Base-by-base conservation (phyloP, 257 asterid species). In the Craterostigma plantagineum region DNA sequence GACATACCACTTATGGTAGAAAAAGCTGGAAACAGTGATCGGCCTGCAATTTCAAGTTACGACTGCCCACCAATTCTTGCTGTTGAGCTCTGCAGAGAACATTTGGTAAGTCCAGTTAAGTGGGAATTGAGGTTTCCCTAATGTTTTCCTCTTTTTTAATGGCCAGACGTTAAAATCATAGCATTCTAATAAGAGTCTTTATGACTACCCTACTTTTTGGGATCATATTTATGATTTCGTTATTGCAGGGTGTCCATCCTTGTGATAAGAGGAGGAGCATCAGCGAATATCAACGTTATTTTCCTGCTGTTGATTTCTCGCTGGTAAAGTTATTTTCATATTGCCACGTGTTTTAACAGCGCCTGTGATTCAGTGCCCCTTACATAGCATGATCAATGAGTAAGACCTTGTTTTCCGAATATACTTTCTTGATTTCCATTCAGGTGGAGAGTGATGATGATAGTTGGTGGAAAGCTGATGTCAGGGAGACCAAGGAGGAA, bases 381-480 rank as follows among this genome's bases (percentile, higher is more conserved):
- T n/a, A n/a, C n/a, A n/a, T n/a, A n/a, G n/a, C n/a, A n/a, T n/a
- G 37, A 40, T 34, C 38, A 23, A 35, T 53, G 55, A 47, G 54
- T 35, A 36, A 47, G n/a, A n/a, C n/a, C n/a, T n/a, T 45, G 16
- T 38, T 7, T 42, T 42, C 14, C 53, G 39, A 41, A 51, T 16
- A 56, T 23, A 39, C n/a, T n/a, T n/a, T n/a, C n/a, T n/a, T 3
- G 12, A 46, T 56, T 56, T 64, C 50, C 47, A 34, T 57, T 60
- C 76, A 84, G 95, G 74, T 84, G 56, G 92, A 73, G 65, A 84
- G 84, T 18, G 79, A 74, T 37, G 95, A 84, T 46, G 95, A 84
- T 61, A 61, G 51, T 18, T 53, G 74, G 48, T 84, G 95, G 95
- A 62, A 79, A 62, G 70, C 93, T 45, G 67, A 84, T 50, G 78